Evolutionary conservation across 2,329 filamentous ascomycete genomes (phyloP).

Genomic region (Aureobasidium zeae): DNA sequence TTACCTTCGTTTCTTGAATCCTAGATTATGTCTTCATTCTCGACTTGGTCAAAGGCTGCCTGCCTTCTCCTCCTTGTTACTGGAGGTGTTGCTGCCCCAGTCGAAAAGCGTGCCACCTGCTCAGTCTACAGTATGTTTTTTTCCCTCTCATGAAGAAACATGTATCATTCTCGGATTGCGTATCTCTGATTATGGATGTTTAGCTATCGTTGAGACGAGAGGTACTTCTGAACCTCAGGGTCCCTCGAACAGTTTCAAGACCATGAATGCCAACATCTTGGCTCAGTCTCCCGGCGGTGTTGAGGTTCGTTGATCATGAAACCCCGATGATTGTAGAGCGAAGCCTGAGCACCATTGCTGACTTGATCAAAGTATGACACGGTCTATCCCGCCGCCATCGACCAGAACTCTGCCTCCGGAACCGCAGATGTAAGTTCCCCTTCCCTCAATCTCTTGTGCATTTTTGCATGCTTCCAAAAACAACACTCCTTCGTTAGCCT

Average conservation of each 20-base stretch:
- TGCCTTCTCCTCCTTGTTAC: not conserved
- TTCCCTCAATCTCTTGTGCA: too few species aligned
- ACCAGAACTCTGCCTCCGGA: constrained; percentile 24
- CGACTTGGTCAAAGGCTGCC: not conserved
- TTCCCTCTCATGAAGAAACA: too few species aligned
- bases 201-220: constrained; percentile 23
- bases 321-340: not conserved
- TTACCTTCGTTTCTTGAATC: too few species aligned
- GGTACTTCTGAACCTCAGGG: constrained; percentile 23
- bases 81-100: not conserved
- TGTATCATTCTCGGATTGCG: not conserved
- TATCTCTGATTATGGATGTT: not conserved
- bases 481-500: too few species aligned
- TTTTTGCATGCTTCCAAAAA: too few species aligned
- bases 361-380: constrained; percentile 24
- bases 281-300: constrained; percentile 26
- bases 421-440: constrained; percentile 24
- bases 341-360: too few species aligned
- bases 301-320: constrained; percentile 12
- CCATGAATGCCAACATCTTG: constrained; percentile 28
- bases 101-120: constrained; percentile 5
- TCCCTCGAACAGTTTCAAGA: constrained; percentile 25
- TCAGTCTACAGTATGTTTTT: constrained; percentile 6
- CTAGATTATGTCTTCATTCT: constrained; percentile 5
- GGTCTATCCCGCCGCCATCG: constrained; percentile 26